These are phyloP conservation scores for Diaporthe eres DNA, from an alignment of 2,329 filamentous ascomycete genomes.

Conservation along the genomic window DNA sequence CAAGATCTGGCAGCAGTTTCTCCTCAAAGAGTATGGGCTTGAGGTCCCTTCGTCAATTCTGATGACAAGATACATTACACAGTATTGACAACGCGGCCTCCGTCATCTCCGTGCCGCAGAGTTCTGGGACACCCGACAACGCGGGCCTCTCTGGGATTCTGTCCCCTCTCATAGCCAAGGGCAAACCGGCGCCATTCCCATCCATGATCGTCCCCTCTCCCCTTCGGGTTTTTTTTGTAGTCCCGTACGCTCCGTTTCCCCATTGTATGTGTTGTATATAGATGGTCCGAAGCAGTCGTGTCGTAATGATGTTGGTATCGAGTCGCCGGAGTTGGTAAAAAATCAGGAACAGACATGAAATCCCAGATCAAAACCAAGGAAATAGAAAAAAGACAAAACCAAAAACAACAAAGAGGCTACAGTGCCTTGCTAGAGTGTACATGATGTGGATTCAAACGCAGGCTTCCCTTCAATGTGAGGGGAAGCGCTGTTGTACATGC, in stretches of 20 bases:
- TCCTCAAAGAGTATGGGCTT: neutral
- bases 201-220: neutral
- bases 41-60: constrained; percentile 31
- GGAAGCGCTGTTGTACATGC: constrained; percentile 21
- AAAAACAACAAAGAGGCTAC: neutral
- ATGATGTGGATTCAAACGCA: constrained; percentile 29
- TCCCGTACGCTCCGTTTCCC: neutral
- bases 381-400: neutral
- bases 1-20: neutral
- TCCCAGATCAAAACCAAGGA: constrained; percentile 1
- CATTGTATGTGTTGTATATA: constrained; percentile 27
- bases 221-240: neutral
- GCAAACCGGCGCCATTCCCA: constrained; percentile 1
- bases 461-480: constrained; percentile 5
- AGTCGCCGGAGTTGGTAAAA: neutral
- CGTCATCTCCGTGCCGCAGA: constrained; percentile 4
- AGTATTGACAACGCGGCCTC: constrained; percentile 21
- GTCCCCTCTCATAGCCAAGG: neutral
- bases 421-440: constrained; percentile 4
- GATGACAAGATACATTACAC: constrained; percentile 31
- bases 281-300: constrained; percentile 25
- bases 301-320: constrained; percentile 28
- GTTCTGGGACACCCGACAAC: neutral
- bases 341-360: constrained; percentile 21
- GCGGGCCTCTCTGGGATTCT: neutral